Conservation (phyloP, 305 asterid genomes). For the Fraxinus ornus region DNA sequence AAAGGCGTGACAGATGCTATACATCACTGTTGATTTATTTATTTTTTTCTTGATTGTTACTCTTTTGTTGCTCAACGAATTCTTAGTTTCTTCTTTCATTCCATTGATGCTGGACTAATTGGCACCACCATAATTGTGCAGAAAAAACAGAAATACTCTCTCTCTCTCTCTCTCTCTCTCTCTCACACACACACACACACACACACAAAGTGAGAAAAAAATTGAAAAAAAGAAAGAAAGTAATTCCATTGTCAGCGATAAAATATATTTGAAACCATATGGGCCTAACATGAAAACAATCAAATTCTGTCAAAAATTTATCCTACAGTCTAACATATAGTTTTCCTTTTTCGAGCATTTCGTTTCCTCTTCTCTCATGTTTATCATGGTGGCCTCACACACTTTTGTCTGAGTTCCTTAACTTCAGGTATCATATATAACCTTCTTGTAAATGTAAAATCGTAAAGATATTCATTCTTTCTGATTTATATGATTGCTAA, state of each 20-base stretch:
- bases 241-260: not conserved
- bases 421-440: not conserved
- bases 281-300: not conserved
- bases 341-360: not conserved
- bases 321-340: not conserved
- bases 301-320: not conserved
- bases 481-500: not conserved
- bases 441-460: not conserved
- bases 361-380: not conserved
- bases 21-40: no score
- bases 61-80: not conserved
- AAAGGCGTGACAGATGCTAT: not conserved
- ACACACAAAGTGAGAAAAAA: not conserved
- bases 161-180: no score
- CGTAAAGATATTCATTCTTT: not conserved
- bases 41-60: not conserved
- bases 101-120: not conserved
- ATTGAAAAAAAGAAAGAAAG: not conserved
- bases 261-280: not conserved
- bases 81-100: not conserved
- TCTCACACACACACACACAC: not conserved
- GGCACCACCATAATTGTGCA: not conserved
- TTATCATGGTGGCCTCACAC: not conserved
- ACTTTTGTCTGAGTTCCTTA: not conserved
- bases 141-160: not conserved